A percentile compares a stretch with the other conserved stretches of the same genome.
Conservation (phyloP, 331 rosid genomes). For the Quercus phellos region DNA sequence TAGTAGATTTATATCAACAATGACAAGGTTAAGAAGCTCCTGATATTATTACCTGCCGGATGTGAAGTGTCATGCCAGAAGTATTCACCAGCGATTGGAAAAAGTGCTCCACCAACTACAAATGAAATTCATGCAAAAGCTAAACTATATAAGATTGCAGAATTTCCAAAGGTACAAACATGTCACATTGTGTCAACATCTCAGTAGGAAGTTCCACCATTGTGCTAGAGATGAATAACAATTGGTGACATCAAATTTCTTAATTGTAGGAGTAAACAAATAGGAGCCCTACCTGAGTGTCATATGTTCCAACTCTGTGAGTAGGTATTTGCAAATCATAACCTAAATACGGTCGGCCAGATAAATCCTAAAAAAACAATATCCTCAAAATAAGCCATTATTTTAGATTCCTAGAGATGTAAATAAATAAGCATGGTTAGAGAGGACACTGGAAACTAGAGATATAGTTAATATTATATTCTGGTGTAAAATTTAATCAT, state of each 20-base stretch:
- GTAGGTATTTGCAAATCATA: slow-evolving; percentile 78
- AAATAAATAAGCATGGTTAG: neutral
- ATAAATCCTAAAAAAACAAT: slow-evolving; percentile 68
- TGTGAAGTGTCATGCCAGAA: slow-evolving; percentile 98
- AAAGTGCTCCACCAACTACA: slow-evolving; percentile 93
- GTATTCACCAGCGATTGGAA: slow-evolving; percentile 96
- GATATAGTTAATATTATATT: neutral
- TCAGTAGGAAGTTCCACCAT: neutral
- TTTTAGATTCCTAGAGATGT: neutral
- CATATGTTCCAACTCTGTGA: slow-evolving; percentile 84
- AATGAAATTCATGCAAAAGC: neutral
- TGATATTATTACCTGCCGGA: slow-evolving; percentile 63
- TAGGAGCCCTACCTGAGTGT: slow-evolving; percentile 68
- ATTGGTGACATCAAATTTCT: slow-evolving; percentile 1
- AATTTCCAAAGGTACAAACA: neutral
- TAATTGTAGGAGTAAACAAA: slow-evolving; percentile 5
- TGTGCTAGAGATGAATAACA: neutral
- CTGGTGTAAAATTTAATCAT: neutral
- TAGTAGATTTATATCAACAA: neutral
- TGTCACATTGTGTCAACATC: neutral
- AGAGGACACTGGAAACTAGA: neutral
- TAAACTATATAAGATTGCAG: neutral
- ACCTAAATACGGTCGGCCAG: slow-evolving; percentile 85
- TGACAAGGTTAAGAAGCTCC: slow-evolving; percentile 1
- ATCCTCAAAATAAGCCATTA: neutral